phyloP scores from a whole-genome alignment of 495 filamentous ascomycete genomes.

The Sordaria brevicollis region DNA sequence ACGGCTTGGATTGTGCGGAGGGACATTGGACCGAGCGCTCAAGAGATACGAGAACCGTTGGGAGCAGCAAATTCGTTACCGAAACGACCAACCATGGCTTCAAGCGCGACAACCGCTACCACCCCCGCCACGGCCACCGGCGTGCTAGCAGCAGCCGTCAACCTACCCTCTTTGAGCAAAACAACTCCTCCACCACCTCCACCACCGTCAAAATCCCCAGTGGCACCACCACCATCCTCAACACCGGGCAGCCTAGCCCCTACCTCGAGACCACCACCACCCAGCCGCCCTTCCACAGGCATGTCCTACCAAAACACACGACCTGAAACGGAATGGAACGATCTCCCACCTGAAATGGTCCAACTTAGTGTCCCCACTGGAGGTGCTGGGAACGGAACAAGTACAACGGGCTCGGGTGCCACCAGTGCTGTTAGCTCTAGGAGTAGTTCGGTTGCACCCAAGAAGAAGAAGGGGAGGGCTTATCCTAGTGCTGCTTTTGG shows the following conservation, averaged over 20 bases:
- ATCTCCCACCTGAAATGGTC: slow-evolving; percentile 43
- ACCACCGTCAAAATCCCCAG: not conserved
- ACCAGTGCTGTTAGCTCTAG: slow-evolving; percentile 31
- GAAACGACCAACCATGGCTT: not conserved
- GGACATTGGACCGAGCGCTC: slow-evolving; percentile 14
- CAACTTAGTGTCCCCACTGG: not conserved
- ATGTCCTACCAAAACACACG: slow-evolving; percentile 42
- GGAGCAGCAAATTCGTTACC: not conserved
- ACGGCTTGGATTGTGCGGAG: slow-evolving; percentile 65
- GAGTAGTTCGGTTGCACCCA: slow-evolving; percentile 29
- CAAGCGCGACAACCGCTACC: not conserved
- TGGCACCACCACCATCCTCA: not conserved
- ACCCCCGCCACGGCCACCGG: not conserved
- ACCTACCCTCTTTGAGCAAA: not conserved
- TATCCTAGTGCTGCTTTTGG: slow-evolving; percentile 45
- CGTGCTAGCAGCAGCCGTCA: slow-evolving; percentile 1
- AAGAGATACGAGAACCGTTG: not conserved
- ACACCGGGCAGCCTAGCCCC: not conserved
- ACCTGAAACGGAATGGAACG: slow-evolving; percentile 48
- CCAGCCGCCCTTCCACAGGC: slow-evolving; percentile 7
- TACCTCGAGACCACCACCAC: not conserved
- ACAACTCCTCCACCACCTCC: not conserved
- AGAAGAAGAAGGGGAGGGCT: slow-evolving; percentile 38
- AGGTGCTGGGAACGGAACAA: not conserved
- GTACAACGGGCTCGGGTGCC: not conserved